These are phyloP conservation scores for Sindora glabra DNA, from an alignment of 306 rosid genomes.

Conservation along the genomic window DNA sequence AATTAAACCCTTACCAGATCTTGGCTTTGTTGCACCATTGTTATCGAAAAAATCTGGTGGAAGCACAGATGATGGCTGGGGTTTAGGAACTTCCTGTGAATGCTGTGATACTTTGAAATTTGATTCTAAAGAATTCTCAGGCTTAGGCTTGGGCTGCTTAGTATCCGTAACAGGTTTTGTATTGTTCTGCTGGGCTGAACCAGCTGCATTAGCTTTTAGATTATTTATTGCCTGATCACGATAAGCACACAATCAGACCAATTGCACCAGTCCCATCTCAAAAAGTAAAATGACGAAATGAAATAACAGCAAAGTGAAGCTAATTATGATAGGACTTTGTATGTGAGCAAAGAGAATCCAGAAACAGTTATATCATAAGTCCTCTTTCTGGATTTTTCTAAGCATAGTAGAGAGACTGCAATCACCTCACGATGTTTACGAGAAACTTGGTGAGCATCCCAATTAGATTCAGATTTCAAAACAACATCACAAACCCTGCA, in stretches of 20 bases:
- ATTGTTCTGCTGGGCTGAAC: slow-evolving; percentile 30
- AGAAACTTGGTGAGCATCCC: slow-evolving; percentile 86
- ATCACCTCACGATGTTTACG: slow-evolving; percentile 91
- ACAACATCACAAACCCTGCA: slow-evolving; percentile 76
- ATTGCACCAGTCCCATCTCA: neutral
- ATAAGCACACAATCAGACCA: slow-evolving; percentile 12
- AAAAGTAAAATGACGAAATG: too few relatives aligned
- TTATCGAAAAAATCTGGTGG: slow-evolving; percentile 73
- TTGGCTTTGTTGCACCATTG: slow-evolving; percentile 34
- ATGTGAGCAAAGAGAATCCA: neutral
- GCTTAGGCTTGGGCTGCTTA: slow-evolving; percentile 26
- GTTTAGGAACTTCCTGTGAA: slow-evolving; percentile 30
- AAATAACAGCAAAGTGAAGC: slow-evolving; percentile 2
- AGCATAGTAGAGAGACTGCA: too few relatives aligned
- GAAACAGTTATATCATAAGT: too few relatives aligned
- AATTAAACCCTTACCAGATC: slow-evolving; percentile 36
- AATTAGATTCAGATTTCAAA: slow-evolving; percentile 59
- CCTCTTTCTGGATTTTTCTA: too few relatives aligned
- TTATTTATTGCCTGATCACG: slow-evolving; percentile 52
- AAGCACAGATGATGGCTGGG: slow-evolving; percentile 52
- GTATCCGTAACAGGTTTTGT: slow-evolving; percentile 33
- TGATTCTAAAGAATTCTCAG: slow-evolving; percentile 28
- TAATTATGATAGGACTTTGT: neutral
- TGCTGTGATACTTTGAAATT: slow-evolving; percentile 16
- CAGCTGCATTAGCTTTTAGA: slow-evolving; percentile 68